Evolutionary conservation across 495 filamentous ascomycete species (phyloP).

Genomic region (Aspergillus wentii): DNA sequence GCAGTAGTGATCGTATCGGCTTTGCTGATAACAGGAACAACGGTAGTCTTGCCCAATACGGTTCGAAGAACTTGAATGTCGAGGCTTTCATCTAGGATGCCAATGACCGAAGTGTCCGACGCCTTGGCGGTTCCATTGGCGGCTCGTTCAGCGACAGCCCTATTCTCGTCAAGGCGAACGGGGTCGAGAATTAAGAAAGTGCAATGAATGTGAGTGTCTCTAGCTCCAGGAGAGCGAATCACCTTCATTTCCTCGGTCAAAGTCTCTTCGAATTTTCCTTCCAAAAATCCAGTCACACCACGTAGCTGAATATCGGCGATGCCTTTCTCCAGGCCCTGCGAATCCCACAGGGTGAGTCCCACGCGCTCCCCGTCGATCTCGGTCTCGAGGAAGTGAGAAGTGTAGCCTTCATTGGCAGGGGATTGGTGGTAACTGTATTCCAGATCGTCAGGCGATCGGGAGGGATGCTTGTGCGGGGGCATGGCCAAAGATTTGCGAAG

Average conservation of each 20-base stretch:
- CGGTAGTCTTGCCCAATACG: constrained; percentile 89
- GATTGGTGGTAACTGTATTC: constrained; percentile 37
- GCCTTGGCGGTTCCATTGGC: constrained; percentile 53
- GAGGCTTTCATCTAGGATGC: constrained; percentile 79
- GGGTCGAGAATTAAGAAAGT: constrained; percentile 93
- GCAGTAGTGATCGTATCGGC: constrained; percentile 91
- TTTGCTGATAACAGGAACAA: constrained; percentile 94
- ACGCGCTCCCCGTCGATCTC: constrained; percentile 91
- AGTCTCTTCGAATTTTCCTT: constrained; percentile 98
- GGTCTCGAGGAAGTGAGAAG: constrained; percentile 84
- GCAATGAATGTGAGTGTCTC: constrained; percentile 96
- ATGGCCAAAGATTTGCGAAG: constrained; percentile 77
- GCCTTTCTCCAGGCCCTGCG: constrained; percentile 86
- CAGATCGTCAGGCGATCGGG: constrained; percentile 47
- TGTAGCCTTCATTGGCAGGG: constrained; percentile 61
- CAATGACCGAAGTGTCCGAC: constrained; percentile 40
- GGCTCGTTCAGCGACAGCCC: constrained; percentile 58
- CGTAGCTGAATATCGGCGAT: constrained; percentile 90
- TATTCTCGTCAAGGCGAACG: constrained; percentile 75
- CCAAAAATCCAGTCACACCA: constrained; percentile 85
- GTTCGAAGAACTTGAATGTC: constrained; percentile 87
- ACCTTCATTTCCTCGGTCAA: constrained; percentile 98
- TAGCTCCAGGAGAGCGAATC: constrained; percentile 82
- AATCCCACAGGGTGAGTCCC: constrained; percentile 94
- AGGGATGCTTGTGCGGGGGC: constrained; percentile 66